These are phyloP conservation scores for Vaccinium myrtillus DNA, from an alignment of 148 eudicot genomes.

Conservation along the genomic window DNA sequence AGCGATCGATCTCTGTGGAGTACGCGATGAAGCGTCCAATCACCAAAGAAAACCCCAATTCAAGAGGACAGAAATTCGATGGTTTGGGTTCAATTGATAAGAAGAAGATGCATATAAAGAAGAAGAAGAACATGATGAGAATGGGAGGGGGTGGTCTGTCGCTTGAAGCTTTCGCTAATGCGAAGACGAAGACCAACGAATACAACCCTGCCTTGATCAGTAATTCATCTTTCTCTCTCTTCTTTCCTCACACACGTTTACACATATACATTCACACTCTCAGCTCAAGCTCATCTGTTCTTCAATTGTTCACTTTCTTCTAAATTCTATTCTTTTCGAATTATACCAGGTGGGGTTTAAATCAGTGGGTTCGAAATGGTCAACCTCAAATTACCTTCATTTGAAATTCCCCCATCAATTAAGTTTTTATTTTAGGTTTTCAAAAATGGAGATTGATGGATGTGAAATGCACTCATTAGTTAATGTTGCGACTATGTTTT, in stretches of 20 bases:
- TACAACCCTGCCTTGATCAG: conserved; percentile 79
- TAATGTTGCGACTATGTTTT: no score
- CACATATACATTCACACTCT: neutral
- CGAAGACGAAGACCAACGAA: conserved; percentile 46
- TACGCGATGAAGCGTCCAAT: conserved; percentile 20
- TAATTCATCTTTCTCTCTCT: conserved; percentile 24
- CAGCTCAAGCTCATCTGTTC: neutral
- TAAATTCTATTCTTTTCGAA: neutral
- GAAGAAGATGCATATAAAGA: conserved; percentile 27
- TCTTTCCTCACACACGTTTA: neutral
- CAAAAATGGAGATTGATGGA: no score
- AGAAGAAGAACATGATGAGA: conserved; percentile 54
- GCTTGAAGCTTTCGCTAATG: conserved; percentile 74
- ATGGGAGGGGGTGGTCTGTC: conserved; percentile 73
- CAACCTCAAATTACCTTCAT: no score
- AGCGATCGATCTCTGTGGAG: neutral
- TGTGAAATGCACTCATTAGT: no score
- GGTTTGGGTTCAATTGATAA: conserved; percentile 21
- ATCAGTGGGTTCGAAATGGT: no score
- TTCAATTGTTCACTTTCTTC: neutral
- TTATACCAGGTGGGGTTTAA: no score
- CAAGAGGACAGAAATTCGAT: conserved; percentile 20
- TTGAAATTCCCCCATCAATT: no score
- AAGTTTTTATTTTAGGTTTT: no score
- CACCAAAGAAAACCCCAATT: conserved; percentile 8